Evolutionary conservation across 2,329 filamentous ascomycete genomes (phyloP).

Genomic region (Zarea fungicola): DNA sequence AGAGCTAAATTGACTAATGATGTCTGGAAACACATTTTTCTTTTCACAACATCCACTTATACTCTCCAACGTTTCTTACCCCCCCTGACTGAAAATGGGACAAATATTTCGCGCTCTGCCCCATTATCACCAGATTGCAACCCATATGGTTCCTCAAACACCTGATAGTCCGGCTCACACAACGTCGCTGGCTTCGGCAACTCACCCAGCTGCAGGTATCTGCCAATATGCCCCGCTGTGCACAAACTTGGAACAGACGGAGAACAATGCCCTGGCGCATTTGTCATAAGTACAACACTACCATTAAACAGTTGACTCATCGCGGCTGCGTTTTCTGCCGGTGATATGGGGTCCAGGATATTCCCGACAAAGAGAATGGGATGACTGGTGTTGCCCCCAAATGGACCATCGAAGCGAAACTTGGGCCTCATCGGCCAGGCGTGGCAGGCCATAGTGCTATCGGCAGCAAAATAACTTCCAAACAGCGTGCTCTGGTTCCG

Average conservation of each 20-base stretch:
- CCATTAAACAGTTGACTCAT: neutral
- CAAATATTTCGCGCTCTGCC: no score
- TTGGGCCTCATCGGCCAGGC: neutral
- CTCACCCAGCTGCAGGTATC: neutral
- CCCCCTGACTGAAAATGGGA: no score
- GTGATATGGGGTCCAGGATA: neutral
- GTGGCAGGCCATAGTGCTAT: conserved; percentile 1
- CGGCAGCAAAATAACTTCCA: neutral
- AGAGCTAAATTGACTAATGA: no score
- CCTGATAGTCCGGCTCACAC: neutral
- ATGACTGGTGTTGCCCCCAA: neutral
- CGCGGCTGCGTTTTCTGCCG: neutral
- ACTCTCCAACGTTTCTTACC: no score
- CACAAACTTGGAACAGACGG: neutral
- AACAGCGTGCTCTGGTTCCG: neutral
- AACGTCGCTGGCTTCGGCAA: neutral
- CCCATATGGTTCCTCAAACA: conserved; percentile 3
- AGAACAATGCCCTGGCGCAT: neutral
- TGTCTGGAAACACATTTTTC: no score
- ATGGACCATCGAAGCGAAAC: neutral
- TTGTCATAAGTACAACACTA: neutral
- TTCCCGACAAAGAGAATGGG: neutral
- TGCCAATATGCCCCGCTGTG: neutral
- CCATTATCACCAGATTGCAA: no score
- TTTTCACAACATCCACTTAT: no score